phyloP scores from a whole-genome alignment of 306 rosid species.

The Cicer arietinum region DNA sequence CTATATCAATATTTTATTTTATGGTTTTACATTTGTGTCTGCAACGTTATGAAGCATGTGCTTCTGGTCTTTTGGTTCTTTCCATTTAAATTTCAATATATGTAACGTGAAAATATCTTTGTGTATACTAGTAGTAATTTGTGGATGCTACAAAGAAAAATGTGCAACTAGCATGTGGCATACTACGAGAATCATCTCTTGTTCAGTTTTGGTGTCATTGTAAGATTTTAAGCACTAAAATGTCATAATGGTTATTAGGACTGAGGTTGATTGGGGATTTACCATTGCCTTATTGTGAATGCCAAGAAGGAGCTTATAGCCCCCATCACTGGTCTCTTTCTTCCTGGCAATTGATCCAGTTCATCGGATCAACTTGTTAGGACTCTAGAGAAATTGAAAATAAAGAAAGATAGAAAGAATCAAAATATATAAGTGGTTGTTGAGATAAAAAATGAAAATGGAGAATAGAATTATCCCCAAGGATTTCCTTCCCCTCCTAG shows the following conservation, averaged over 20 bases:
- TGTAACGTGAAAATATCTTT: too few species aligned
- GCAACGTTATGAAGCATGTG: neutral
- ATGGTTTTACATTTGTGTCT: neutral
- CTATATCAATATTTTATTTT: conserved; percentile 15
- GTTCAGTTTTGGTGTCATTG: too few species aligned
- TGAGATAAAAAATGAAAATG: neutral
- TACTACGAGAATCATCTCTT: too few species aligned
- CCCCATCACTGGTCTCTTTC: conserved; percentile 4
- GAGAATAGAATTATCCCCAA: neutral
- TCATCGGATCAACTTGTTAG: neutral
- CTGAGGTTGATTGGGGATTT: too few species aligned
- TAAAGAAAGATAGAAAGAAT: neutral
- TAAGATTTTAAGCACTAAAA: too few species aligned
- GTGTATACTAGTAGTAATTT: too few species aligned
- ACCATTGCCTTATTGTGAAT: too few species aligned
- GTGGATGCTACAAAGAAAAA: too few species aligned
- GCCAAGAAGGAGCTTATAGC: neutral
- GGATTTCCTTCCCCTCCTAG: neutral
- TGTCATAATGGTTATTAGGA: too few species aligned
- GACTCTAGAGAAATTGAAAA: neutral
- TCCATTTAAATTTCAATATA: too few species aligned
- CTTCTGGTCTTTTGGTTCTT: neutral
- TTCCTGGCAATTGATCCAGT: neutral
- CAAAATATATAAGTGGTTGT: neutral
- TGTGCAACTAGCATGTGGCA: too few species aligned